Conservation (phyloP, 2,329 filamentous ascomycete species). For the Pseudogymnoascus sp. region DNA sequence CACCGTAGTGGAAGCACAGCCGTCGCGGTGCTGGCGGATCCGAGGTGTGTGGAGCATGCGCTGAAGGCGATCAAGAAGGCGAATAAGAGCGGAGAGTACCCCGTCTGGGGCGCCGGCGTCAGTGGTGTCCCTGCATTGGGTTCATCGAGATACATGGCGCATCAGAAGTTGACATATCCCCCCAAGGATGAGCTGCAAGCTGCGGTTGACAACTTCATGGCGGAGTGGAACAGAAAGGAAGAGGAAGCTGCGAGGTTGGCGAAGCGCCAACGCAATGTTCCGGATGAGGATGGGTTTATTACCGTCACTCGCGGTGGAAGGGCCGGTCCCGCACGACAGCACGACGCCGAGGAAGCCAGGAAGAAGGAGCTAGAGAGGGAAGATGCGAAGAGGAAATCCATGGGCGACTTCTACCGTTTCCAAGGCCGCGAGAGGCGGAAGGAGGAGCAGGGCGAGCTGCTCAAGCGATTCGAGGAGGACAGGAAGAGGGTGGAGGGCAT, state of each 20-base stretch:
- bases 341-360: conserved; percentile 56
- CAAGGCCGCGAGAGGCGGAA: conserved; percentile 74
- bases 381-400: conserved; percentile 52
- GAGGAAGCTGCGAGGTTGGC: conserved; percentile 53
- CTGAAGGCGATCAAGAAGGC: conserved; percentile 65
- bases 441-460: conserved; percentile 58
- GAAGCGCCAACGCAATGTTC: conserved; percentile 62
- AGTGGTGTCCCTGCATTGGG: conserved; percentile 47
- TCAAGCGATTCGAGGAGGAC: conserved; percentile 70
- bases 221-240: conserved; percentile 65
- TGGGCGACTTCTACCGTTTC: conserved; percentile 75
- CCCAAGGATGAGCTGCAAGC: conserved; percentile 56
- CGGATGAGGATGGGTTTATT: conserved; percentile 92
- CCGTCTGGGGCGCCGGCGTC: conserved; percentile 61
- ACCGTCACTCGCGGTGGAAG: conserved; percentile 74
- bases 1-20: conserved; percentile 70
- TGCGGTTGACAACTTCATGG: conserved; percentile 78
- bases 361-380: conserved; percentile 54
- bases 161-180: conserved; percentile 66
- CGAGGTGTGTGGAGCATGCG: conserved; percentile 64
- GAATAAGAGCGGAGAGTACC: conserved; percentile 47
- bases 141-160: conserved; percentile 49
- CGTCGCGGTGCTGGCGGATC: conserved; percentile 75
- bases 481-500: conserved; percentile 61
- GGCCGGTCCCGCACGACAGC: conserved; percentile 62